Conservation (phyloP, 164 flowering plant species). For the Santalum album region DNA sequence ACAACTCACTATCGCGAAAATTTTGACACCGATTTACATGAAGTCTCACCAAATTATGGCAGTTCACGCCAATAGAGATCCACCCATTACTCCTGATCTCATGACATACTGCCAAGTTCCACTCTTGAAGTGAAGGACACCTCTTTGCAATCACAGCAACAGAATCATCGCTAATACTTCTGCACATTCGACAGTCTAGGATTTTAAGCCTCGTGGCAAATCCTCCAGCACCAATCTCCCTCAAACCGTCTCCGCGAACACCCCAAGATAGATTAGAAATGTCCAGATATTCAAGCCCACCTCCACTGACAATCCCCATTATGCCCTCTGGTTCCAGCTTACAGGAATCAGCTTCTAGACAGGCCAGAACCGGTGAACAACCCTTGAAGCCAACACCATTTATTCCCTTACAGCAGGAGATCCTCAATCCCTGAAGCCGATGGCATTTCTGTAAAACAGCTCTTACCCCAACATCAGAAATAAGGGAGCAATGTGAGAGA, state of each 20-base stretch:
- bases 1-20: conserved; percentile 46
- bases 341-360: conserved; percentile 61
- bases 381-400: conserved; percentile 53
- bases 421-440: conserved; percentile 31
- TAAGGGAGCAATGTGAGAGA: conserved; percentile 40
- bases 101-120: conserved; percentile 58
- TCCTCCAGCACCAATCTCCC: conserved; percentile 46
- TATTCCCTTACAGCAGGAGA: conserved; percentile 36
- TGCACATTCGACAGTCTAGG: conserved; percentile 48
- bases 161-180: conserved; percentile 38
- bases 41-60: conserved; percentile 44
- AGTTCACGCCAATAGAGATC: conserved; percentile 47
- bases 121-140: conserved; percentile 55
- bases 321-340: conserved; percentile 51
- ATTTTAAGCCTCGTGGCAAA: conserved; percentile 33
- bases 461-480: conserved; percentile 46
- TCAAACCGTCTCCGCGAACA: conserved; percentile 31
- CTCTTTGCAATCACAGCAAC: conserved; percentile 52
- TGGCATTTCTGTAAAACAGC: conserved; percentile 34
- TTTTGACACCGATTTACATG: conserved; percentile 60
- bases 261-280: conserved; percentile 29
- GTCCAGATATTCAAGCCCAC: conserved; percentile 47
- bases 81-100: conserved; percentile 46
- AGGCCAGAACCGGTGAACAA: conserved; percentile 37
- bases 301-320: conserved; percentile 40